Percentiles rank a stretch among this genome's conserved stretches.
Conservation (phyloP, 31 red algal genomes). For the Bonnemaisonia californica region DNA sequence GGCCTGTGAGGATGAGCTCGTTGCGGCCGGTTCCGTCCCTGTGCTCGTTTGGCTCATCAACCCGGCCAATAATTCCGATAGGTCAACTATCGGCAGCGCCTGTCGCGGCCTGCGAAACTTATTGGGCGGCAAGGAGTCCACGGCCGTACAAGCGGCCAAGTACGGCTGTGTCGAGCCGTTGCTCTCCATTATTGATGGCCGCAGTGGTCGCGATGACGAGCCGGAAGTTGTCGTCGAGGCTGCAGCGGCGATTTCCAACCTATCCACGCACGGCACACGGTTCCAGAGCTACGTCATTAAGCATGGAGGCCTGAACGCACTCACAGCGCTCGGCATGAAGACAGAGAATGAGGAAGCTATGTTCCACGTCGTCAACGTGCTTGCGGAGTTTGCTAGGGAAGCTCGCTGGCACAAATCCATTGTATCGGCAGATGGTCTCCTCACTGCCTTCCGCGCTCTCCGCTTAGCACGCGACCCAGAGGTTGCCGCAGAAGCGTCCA, state of each 20-base stretch:
- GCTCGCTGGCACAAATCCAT: constrained; percentile 63
- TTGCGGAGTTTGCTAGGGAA: constrained; percentile 68
- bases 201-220: constrained; percentile 28
- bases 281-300: constrained; percentile 78
- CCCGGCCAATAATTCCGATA: constrained; percentile 43
- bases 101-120: constrained; percentile 65
- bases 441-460: constrained; percentile 58
- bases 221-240: constrained; percentile 59
- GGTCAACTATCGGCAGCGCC: constrained; percentile 36
- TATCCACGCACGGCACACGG: constrained; percentile 42
- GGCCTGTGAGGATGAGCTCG: constrained; percentile 49
- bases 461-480: constrained; percentile 49
- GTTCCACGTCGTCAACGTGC: constrained; percentile 70
- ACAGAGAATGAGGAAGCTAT: constrained; percentile 66
- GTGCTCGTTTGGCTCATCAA: constrained; percentile 47
- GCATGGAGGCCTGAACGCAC: constrained; percentile 42
- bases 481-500: constrained; percentile 61
- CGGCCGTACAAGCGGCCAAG: constrained; percentile 65
- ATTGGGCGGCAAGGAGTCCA: constrained; percentile 47
- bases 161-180: constrained; percentile 71
- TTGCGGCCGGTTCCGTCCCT: constrained; percentile 49
- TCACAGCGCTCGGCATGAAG: constrained; percentile 52
- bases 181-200: constrained; percentile 55
- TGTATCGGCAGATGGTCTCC: constrained; percentile 39
- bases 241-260: constrained; percentile 56